Evolutionary conservation across 345 rosid genomes (phyloP).

Genomic region (Moricandia arvensis): DNA sequence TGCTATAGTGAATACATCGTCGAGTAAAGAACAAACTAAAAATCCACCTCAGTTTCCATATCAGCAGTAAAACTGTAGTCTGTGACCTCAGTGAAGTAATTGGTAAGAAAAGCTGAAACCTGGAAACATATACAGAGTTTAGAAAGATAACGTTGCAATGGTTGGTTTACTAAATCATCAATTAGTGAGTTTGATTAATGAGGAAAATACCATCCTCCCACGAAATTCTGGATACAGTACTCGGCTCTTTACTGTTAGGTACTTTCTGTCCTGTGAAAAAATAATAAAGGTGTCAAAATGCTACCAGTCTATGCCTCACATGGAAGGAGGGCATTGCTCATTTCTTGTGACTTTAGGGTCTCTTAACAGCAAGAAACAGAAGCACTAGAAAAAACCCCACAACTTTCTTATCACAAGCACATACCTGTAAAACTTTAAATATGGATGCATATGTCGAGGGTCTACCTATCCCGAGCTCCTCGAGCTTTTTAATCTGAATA

Average conservation of each 20-base stretch:
- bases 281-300: constrained; percentile 19
- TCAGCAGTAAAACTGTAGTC: constrained; percentile 98
- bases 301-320: constrained; percentile 17
- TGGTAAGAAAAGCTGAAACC: constrained; percentile 95
- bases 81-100: constrained; percentile 85
- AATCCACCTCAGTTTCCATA: constrained; percentile 86
- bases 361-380: constrained; percentile 5
- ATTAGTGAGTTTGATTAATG: not conserved
- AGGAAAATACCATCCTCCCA: constrained; percentile 86
- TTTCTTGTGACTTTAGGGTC: not conserved
- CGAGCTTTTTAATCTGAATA: constrained; percentile 83
- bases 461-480: constrained; percentile 98
- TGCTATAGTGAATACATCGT: not conserved
- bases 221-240: constrained; percentile 87
- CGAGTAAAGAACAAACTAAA: constrained; percentile 7
- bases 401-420: constrained; percentile 1
- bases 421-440: constrained; percentile 82
- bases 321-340: constrained; percentile 12
- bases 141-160: constrained; percentile 1
- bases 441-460: constrained; percentile 97
- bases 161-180: constrained; percentile 11
- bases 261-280: constrained; percentile 76
- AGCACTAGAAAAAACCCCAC: not conserved
- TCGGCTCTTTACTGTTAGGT: constrained; percentile 65
- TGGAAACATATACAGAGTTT: constrained; percentile 36